Conservation (phyloP, 2,329 filamentous ascomycete species). For the Fusarium papillatum region DNA sequence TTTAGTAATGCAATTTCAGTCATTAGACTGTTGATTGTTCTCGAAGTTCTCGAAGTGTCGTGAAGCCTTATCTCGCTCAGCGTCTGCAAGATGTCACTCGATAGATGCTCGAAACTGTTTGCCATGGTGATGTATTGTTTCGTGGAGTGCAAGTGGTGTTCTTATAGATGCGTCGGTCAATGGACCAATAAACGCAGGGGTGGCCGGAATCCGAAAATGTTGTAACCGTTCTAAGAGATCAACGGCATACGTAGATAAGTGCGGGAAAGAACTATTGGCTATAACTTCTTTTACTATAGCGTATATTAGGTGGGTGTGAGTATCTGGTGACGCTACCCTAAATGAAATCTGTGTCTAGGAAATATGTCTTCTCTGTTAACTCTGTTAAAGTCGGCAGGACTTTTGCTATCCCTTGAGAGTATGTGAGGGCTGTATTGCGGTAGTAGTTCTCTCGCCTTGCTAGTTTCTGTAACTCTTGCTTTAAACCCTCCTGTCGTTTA, state of each 20-base stretch:
- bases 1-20: background rate
- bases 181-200: background rate
- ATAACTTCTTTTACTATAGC: background rate
- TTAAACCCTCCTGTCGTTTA: background rate
- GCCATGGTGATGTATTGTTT: background rate
- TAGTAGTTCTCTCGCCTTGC: constrained; percentile 11
- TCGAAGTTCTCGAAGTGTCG: background rate
- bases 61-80: background rate
- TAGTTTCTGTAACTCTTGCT: background rate
- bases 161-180: background rate
- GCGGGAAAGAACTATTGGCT: background rate
- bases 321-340: background rate
- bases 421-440: constrained; percentile 12
- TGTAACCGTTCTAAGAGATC: background rate
- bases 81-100: background rate
- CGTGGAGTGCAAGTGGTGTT: background rate
- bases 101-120: background rate
- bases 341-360: background rate
- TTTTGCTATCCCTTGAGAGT: constrained; percentile 17
- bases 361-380: constrained; percentile 1
- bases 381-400: constrained; percentile 2
- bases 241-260: background rate
- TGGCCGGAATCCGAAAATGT: background rate
- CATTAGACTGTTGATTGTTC: background rate
- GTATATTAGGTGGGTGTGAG: too few species aligned